phyloP scores from a whole-genome alignment of 225 moss, liverwort and hornwort genomes.

The Pleurozium schreberi region DNA sequence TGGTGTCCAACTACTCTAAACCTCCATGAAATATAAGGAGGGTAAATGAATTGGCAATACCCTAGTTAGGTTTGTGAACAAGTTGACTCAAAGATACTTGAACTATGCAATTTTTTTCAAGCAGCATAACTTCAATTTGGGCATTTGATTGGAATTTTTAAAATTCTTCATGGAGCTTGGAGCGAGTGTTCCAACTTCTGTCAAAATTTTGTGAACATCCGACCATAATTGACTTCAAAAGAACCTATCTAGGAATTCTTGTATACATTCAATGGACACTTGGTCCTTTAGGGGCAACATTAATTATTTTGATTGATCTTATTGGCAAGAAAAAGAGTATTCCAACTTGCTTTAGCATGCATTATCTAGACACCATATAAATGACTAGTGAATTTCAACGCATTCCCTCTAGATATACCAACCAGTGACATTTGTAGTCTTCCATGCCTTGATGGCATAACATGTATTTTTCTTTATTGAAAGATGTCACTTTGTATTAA shows the following conservation, averaged over 20 bases:
- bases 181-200: background rate
- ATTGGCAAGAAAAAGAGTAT: background rate
- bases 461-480: background rate
- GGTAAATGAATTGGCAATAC: background rate
- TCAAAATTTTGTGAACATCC: background rate
- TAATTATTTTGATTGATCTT: background rate
- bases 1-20: background rate
- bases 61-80: background rate
- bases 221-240: background rate
- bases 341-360: background rate
- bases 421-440: background rate
- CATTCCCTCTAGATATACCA: too few species aligned
- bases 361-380: background rate
- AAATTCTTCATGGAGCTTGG: accelerated
- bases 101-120: too few species aligned
- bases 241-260: background rate
- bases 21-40: background rate
- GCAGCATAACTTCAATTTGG: accelerated
- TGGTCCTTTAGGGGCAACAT: background rate
- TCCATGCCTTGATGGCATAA: background rate
- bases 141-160: background rate
- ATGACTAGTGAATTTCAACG: background rate
- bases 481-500: background rate
- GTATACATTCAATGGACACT: background rate
- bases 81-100: background rate